A percentile compares a stretch with the other conserved stretches of the same genome.
Evolutionary conservation across 768 basidiomycete genomes (phyloP).

Genomic region (Leucosporidium yakuticum): DNA sequence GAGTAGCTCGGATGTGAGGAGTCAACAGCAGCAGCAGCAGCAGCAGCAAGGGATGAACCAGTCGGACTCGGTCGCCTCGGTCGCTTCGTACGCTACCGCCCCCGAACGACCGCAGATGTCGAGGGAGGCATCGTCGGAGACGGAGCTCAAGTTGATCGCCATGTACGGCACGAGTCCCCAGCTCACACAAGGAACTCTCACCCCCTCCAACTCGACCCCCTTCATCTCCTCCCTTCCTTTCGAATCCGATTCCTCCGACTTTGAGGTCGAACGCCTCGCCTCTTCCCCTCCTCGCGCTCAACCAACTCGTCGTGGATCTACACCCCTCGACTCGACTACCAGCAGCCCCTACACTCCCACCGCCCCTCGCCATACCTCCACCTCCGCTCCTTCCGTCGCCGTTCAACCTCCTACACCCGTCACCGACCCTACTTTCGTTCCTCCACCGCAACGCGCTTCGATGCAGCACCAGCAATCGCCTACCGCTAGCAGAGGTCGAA

Average conservation of each 20-base stretch:
- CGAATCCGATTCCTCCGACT: too few relatives aligned
- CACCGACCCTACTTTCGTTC: background rate
- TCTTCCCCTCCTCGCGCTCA: background rate
- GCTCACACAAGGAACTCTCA: background rate
- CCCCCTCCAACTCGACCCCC: background rate
- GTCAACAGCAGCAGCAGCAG: background rate
- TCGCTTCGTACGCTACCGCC: conserved; percentile 12
- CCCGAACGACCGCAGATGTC: background rate
- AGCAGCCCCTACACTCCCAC: background rate
- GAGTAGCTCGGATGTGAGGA: background rate
- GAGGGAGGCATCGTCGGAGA: background rate
- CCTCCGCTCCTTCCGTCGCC: background rate
- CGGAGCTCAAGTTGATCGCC: conserved; percentile 28
- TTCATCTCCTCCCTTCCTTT: background rate
- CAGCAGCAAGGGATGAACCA: background rate
- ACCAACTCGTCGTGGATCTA: background rate
- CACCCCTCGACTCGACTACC: background rate
- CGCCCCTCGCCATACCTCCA: background rate
- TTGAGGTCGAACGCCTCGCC: background rate
- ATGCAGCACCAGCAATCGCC: background rate
- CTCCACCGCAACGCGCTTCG: background rate
- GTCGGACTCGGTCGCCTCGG: conserved; percentile 12
- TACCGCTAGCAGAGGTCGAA: background rate
- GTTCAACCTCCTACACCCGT: too few relatives aligned
- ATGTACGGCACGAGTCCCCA: conserved; percentile 13